Evolutionary conservation across 2,329 filamentous ascomycete genomes (phyloP), one percentile per base, ranked within the genome.

Genomic region (Cryphonectria radicalis): DNA sequence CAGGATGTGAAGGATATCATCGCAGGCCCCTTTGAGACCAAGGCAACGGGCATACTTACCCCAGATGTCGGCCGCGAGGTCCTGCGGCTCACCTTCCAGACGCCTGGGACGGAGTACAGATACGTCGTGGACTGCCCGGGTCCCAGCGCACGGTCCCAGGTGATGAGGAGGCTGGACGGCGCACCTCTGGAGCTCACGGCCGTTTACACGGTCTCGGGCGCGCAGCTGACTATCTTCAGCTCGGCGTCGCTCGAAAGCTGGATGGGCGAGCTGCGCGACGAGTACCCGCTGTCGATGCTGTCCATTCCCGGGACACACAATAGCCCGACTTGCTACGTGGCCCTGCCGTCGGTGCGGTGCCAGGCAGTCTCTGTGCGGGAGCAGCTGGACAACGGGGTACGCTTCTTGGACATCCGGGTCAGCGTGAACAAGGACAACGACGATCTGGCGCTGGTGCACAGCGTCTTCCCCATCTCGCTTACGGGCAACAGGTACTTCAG

Each of bases 241-340:
- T 94, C 90, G 6, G 87, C 91, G 22, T 86, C 89, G 68, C 87
- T 95, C 66, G 79, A 89, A 73, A 82, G 85, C 68, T 97, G 96
- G 96, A 98, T 98, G 95, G 82, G 85, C 70, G 86, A 90, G 73
- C 86, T 98, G 59, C 85, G 87, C 72, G 89, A 95, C 77, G 86
- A 90, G 28, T 91, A 89, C 67, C 90, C 93, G 1, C 85, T 98
- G 5, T 92, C 93, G 0, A 87, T 91, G 3, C 89, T 99, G 66
- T 96, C 92, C 66, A 96, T 98, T 74, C 96, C 96, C 0, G 96
- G 96, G 74, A 98, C 96, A 0, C 96, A 99, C 85, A 98, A 99
- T 83, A 93, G 93, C 25, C 93, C 96, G 8, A 97, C 95, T 13
- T 92, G 89, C 82, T 87, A 97, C 84, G 87, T 89, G 65, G 95